These are phyloP conservation scores for Brettanomyces nanus DNA, from an alignment of 805 yeast genomes.

Conservation along the genomic window DNA sequence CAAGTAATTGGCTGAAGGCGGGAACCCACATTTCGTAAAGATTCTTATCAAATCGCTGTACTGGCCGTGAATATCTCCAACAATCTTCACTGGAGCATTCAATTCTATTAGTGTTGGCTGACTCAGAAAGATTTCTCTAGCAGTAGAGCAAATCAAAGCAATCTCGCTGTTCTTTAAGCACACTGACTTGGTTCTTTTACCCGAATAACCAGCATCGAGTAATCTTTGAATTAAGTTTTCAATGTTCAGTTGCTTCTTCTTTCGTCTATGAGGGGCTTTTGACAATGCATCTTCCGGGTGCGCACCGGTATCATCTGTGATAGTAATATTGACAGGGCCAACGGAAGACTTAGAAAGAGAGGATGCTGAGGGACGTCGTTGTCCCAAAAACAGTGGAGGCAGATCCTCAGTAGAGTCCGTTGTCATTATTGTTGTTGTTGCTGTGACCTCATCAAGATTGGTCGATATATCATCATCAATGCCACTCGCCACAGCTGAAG, in stretches of 20 bases:
- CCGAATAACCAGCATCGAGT: constrained; percentile 92
- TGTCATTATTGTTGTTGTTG: neutral
- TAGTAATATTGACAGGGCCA: constrained; percentile 1
- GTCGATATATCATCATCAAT: neutral
- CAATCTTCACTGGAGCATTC: constrained; percentile 79
- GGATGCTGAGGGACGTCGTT: neutral
- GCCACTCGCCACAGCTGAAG: neutral
- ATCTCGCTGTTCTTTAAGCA: constrained; percentile 89
- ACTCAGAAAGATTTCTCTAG: constrained; percentile 80
- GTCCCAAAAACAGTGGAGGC: neutral
- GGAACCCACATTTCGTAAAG: constrained; percentile 94
- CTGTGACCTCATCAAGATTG: neutral
- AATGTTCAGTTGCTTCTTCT: constrained; percentile 33
- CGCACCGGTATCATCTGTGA: neutral
- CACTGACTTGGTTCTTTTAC: constrained; percentile 82
- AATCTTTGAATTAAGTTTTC: constrained; percentile 88
- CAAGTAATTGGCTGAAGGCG: constrained; percentile 86
- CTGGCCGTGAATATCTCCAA: constrained; percentile 96
- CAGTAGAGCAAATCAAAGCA: constrained; percentile 74
- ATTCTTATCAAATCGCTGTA: constrained; percentile 84
- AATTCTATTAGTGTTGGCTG: constrained; percentile 89
- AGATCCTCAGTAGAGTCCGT: neutral
- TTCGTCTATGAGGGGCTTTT: constrained; percentile 5
- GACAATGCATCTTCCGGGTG: neutral
- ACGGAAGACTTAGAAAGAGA: neutral